Evolutionary conservation across 1,284 basidiomycete species (phyloP), one percentile per base, ranked within the genome.

Genomic region (Chondrostereum purpureum): DNA sequence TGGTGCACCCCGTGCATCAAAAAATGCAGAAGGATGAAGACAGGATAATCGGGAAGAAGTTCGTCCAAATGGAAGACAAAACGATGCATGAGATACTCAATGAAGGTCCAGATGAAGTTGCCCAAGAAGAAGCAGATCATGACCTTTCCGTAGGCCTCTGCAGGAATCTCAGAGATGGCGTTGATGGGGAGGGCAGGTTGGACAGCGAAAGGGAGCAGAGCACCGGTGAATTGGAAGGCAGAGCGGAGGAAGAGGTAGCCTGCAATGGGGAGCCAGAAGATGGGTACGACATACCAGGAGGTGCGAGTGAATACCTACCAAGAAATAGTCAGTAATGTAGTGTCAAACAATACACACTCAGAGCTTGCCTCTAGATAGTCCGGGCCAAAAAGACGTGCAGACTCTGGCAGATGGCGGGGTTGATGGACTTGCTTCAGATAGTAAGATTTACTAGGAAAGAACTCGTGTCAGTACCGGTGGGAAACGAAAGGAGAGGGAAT

Each of bases 41-140:
- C 67, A 16, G 87, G 85, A 47, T 71, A 73, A 64, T 98, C 95
- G 4, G 95, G 96, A 12, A 99, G 76, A 55, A 77, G 62, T n/a
- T 83, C 70, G 64, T 99, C 96, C 55, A 99, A 71, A 68, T 99
- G 96, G 81, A 99, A 99, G 44, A 99, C 69, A 80, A 97, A 98
- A 22, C 95, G 86, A 67, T 99, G 96, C 59, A 99, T 68, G n/a
- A 71, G 68, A 64, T 99, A 99, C 65, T 99, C 96, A 63, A 99
- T 70, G 50, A 98, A 63, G 0, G 95, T 98, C 95, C 95, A 99
- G 54, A 96, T 75, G 43, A 97, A 36, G 62, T 91, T 90, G 8
- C 95, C 95, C 23, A 82, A 42, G 47, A 90, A 60, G 74, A 90
- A 92, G 67, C 81, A 92, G 1, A 70, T 52, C 22, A 76, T 44